These are phyloP conservation scores for Dacryopinax spathularia DNA, from an alignment of 768 basidiomycete genomes.

Conservation along the genomic window DNA sequence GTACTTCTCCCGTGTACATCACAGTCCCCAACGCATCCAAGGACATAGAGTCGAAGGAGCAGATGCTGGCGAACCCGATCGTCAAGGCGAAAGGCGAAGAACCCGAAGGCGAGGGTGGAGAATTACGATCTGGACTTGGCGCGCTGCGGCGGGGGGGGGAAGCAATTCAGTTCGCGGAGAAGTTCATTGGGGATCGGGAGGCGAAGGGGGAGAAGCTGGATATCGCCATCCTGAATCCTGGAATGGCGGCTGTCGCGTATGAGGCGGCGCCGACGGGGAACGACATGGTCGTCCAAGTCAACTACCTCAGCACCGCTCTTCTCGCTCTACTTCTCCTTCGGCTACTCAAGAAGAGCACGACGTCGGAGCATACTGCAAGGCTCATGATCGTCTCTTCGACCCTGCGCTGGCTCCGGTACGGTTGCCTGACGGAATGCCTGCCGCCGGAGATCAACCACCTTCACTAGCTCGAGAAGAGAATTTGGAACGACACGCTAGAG, in stretches of 20 bases:
- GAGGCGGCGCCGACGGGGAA: neutral
- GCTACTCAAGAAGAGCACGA: neutral
- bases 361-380: neutral
- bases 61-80: neutral
- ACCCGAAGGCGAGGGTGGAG: neutral
- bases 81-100: neutral
- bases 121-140: neutral
- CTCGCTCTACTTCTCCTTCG: neutral
- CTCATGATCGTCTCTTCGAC: neutral
- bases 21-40: neutral
- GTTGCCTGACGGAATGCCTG: neutral
- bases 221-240: neutral
- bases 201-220: neutral
- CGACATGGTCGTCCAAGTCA: neutral
- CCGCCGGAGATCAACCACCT: neutral
- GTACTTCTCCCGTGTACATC: neutral
- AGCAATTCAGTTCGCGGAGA: neutral
- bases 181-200: neutral
- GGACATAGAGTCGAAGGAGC: neutral
- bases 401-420: neutral
- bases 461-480: neutral
- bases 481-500: neutral
- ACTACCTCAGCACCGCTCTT: neutral
- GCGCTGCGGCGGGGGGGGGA: neutral
- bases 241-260: neutral